These are phyloP conservation scores for Nosema muscidifuracis DNA, from an alignment of 371 early-diverging fungal species.

Conservation along the genomic window DNA sequence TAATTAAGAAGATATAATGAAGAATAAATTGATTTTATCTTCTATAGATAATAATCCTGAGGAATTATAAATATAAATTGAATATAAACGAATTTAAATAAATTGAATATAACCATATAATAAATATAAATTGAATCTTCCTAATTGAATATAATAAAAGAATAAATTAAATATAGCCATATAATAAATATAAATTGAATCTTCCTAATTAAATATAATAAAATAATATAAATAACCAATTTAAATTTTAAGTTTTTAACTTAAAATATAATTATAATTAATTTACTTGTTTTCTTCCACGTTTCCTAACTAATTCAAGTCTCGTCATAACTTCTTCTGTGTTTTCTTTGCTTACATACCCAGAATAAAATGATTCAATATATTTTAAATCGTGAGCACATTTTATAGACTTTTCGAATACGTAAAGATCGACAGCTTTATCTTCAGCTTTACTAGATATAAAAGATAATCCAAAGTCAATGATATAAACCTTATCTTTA, in stretches of 20 bases:
- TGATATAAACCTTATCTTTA: constrained; percentile 66
- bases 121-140: too few relatives aligned
- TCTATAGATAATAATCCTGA: neutral
- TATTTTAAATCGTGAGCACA: constrained; percentile 72
- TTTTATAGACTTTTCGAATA: constrained; percentile 81
- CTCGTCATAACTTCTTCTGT: constrained; percentile 29
- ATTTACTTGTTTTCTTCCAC: constrained; percentile 57
- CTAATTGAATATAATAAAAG: too few relatives aligned
- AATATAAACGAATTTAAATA: too few relatives aligned
- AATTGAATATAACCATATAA: too few relatives aligned
- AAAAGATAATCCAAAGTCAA: constrained; percentile 93
- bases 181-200: too few relatives aligned
- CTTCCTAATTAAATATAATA: too few relatives aligned
- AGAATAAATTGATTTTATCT: too few relatives aligned
- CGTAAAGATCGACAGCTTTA: constrained; percentile 95
- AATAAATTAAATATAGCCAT: too few relatives aligned
- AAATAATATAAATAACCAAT: too few relatives aligned
- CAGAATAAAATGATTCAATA: constrained; percentile 59
- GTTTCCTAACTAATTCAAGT: constrained; percentile 44
- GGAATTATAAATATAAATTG: too few relatives aligned
- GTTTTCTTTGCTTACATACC: constrained; percentile 22
- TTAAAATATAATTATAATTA: neutral
- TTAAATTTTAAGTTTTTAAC: too few relatives aligned
- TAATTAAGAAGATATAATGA: too few relatives aligned
- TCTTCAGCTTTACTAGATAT: constrained; percentile 79